Percentiles rank a stretch among this genome's conserved stretches.
Evolutionary conservation across 768 basidiomycete genomes (phyloP).

Genomic region (Leccinum rimulosum): DNA sequence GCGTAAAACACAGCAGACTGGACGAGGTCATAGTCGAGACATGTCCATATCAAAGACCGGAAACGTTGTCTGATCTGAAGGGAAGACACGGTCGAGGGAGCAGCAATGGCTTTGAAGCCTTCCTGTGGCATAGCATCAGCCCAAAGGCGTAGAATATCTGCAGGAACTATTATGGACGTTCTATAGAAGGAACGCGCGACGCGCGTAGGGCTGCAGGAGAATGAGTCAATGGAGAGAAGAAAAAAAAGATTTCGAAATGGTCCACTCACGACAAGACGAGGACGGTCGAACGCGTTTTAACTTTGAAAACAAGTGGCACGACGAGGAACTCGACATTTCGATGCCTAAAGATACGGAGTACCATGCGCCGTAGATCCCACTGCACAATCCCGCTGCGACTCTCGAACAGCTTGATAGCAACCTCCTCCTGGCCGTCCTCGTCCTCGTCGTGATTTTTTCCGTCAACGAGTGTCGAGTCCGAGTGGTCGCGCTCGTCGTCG

Average conservation of each 20-base stretch:
- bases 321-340: too few species aligned
- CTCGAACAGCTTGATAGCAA: too few species aligned
- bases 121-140: slow-evolving; percentile 56
- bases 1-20: slow-evolving; percentile 87
- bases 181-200: slow-evolving; percentile 7
- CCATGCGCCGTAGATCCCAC: too few species aligned
- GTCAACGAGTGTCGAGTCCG: too few species aligned
- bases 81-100: slow-evolving; percentile 40
- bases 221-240: slow-evolving; percentile 10
- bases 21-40: slow-evolving; percentile 76
- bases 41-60: slow-evolving; percentile 74
- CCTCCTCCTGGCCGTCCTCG: too few species aligned
- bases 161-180: slow-evolving; percentile 19
- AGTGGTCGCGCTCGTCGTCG: too few species aligned
- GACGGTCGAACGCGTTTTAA: slow-evolving; percentile 19
- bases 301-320: slow-evolving; percentile 15
- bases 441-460: too few species aligned
- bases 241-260: slow-evolving; percentile 19
- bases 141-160: slow-evolving; percentile 32
- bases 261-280: slow-evolving; percentile 10
- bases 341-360: too few species aligned
- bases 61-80: slow-evolving; percentile 67
- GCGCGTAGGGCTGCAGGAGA: slow-evolving; percentile 8
- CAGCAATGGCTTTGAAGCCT: slow-evolving; percentile 30
- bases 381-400: too few species aligned